These are phyloP conservation scores for Zygosaccharomyces pseudobailii DNA, from an alignment of 1,139 yeast species.

Conservation along the genomic window DNA sequence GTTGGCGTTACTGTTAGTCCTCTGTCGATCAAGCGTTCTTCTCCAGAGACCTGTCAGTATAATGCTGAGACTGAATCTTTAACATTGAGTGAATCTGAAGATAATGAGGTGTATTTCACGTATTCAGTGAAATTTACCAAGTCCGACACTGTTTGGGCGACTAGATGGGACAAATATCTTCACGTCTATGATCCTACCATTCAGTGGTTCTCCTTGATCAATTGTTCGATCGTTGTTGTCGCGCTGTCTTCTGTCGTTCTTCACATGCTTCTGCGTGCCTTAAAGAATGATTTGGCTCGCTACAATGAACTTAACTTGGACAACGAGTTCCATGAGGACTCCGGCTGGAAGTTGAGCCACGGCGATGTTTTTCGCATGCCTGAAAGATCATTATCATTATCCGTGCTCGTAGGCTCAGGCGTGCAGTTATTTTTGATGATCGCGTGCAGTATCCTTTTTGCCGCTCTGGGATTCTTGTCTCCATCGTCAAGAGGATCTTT, in stretches of 20 bases:
- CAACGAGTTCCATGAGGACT: conserved; percentile 84
- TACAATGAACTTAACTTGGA: conserved; percentile 87
- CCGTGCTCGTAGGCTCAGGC: conserved; percentile 86
- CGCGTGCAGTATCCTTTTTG: conserved; percentile 69
- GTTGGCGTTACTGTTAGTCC: conserved; percentile 87
- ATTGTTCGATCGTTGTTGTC: conserved; percentile 75
- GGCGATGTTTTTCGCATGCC: conserved; percentile 96
- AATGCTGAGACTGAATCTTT: conserved; percentile 43
- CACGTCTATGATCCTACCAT: conserved; percentile 88
- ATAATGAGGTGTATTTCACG: conserved; percentile 49
- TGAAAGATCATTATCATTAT: conserved; percentile 58
- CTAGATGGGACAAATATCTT: conserved; percentile 96
- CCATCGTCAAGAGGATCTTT: conserved; percentile 95
- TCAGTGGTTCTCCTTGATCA: conserved; percentile 90
- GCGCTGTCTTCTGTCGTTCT: conserved; percentile 74
- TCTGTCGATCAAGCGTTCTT: conserved; percentile 50
- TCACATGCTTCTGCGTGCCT: conserved; percentile 72
- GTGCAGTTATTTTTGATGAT: conserved; percentile 77
- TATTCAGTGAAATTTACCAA: conserved; percentile 62
- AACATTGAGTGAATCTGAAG: conserved; percentile 37
- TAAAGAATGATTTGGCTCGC: conserved; percentile 78
- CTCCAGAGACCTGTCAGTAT: conserved; percentile 35
- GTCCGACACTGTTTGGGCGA: conserved; percentile 87
- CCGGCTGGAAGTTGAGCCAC: conserved; percentile 96
- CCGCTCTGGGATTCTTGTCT: conserved; percentile 81